phyloP scores from a whole-genome alignment of 768 basidiomycete species.

The Psilocybe cyanescens region DNA sequence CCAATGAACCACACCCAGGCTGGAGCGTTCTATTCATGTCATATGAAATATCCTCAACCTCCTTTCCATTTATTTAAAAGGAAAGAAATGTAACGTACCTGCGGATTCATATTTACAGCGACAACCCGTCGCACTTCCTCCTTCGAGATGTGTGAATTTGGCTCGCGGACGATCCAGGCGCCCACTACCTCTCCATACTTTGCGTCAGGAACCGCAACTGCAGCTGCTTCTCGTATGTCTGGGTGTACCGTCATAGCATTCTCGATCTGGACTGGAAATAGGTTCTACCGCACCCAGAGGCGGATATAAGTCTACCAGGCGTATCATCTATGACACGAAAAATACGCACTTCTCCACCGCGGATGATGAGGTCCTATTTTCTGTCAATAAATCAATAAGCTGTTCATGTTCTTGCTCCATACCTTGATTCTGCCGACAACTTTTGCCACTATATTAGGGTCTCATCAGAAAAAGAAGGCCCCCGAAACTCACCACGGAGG shows the following conservation, averaged over 20 bases:
- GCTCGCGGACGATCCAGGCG: constrained; percentile 69
- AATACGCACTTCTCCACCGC: constrained; percentile 73
- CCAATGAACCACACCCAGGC: constrained; percentile 85
- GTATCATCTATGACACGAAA: not conserved
- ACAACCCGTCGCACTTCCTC: constrained; percentile 62
- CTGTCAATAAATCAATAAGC: not conserved
- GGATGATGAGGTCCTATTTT: constrained; percentile 77
- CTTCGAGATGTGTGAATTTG: constrained; percentile 41
- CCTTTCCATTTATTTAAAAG: too few relatives aligned
- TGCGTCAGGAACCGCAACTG: constrained; percentile 68
- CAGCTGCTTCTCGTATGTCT: constrained; percentile 72
- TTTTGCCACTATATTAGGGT: constrained; percentile 26
- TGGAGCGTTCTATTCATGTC: constrained; percentile 63
- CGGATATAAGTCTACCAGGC: too few relatives aligned
- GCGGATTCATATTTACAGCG: constrained; percentile 70
- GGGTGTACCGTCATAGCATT: constrained; percentile 63
- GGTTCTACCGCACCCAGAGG: constrained; percentile 49
- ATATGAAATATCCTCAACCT: too few relatives aligned
- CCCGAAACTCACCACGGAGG: constrained; percentile 55
- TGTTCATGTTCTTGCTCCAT: not conserved
- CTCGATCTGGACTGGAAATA: constrained; percentile 87
- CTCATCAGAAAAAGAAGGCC: not conserved
- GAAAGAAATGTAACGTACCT: constrained; percentile 46
- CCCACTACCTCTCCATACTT: constrained; percentile 82
- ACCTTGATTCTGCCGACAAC: constrained; percentile 84